phyloP scores from a whole-genome alignment of 2,329 filamentous ascomycete species.

The Berkeleyomyces basicola region DNA sequence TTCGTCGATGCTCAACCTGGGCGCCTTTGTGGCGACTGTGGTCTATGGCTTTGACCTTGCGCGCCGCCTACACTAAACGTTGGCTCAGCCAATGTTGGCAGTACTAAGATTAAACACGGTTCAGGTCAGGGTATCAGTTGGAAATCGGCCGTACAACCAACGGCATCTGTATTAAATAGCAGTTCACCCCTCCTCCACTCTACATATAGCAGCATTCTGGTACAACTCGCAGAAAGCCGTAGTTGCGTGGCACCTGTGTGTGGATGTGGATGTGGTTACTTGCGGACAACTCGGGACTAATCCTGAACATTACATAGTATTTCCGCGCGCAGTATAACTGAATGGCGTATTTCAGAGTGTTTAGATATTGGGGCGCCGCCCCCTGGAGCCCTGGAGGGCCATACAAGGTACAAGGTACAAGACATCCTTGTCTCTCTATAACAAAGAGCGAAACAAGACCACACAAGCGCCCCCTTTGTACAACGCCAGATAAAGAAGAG shows the following conservation, averaged over 20 bases:
- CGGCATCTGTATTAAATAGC: background rate
- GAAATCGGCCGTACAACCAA: background rate
- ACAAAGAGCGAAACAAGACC: background rate
- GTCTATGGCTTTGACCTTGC: slow-evolving; percentile 66
- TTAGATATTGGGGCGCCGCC: no score
- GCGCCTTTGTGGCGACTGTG: slow-evolving; percentile 50
- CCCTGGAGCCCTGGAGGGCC: no score
- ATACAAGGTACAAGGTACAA: no score
- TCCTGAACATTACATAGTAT: no score
- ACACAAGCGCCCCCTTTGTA: background rate
- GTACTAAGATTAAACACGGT: no score
- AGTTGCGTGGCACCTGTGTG: background rate
- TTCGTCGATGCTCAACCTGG: slow-evolving; percentile 64
- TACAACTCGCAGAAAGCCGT: background rate
- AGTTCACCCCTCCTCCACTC: background rate
- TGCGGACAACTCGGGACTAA: no score
- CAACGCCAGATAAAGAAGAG: background rate
- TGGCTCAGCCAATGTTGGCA: no score
- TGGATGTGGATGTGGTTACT: background rate
- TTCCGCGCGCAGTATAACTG: no score
- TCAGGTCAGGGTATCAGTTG: background rate
- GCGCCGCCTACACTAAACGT: slow-evolving; percentile 34
- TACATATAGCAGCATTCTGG: background rate
- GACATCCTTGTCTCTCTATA: no score
- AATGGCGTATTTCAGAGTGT: no score